Evolutionary conservation across 805 yeast species (phyloP), one percentile per base, ranked within the genome.

Genomic region (Suhomyces vadensis): DNA sequence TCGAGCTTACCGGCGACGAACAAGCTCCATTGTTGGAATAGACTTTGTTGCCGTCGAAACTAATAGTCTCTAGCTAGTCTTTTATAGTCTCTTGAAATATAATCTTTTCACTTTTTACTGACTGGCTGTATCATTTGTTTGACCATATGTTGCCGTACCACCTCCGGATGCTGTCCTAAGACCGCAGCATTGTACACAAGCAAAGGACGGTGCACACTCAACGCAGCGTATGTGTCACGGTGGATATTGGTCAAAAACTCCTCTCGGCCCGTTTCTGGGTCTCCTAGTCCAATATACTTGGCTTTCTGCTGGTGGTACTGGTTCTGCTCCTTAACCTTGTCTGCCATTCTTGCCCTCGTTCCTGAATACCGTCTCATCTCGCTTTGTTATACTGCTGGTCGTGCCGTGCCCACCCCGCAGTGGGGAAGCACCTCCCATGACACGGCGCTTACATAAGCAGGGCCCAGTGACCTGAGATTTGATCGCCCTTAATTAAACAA

Each of bases 271-370:
- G 95, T 89, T 42, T 81, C 82, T 7, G 90, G 74, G 56, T 81
- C 75, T 0, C 97, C 97, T 1, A 91, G 61, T 1, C 95, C 96
- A 17, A 84, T 69, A 57, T 85, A 81, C 55, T 83, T 80, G 35
- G 79, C 52, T 54, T 81, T 82, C 41, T 80, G 68, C 24, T 70
- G 75, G 38, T 78, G 80, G 56, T 72, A 82, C 37, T 71, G 69
- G 54, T 78, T 84, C 48, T 73, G 73, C 35, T 82, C 86, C 50
- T 85, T 69, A 17, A 79, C 69, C 62, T 79, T 81, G 52, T 85
- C 90, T 4, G 88, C 83, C 89, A 71, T 71, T 37, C 16, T 29
- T 16, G 31, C n/a, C n/a, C n/a, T 5, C n/a, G 19, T 20, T 29
- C 16, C 10, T 29, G 11, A 29, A 6, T 20, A 14, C 16, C 20